Conservation (phyloP, 1,284 basidiomycete genomes). For the Vanrija sp. region DNA sequence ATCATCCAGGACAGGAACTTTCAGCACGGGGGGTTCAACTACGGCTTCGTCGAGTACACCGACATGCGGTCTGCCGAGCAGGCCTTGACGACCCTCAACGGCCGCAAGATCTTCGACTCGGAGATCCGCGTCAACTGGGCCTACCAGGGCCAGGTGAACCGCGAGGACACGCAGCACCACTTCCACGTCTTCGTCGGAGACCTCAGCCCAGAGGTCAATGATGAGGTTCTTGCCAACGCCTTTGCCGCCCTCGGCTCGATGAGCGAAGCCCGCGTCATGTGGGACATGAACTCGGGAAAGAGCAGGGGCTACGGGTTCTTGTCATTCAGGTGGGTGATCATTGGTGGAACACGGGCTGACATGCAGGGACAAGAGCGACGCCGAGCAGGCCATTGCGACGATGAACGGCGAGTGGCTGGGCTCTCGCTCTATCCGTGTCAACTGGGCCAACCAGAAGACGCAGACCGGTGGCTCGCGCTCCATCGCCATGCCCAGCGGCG, state of each 20-base stretch:
- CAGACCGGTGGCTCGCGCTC: constrained; percentile 58
- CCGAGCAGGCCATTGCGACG: constrained; percentile 93
- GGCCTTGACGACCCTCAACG: constrained; percentile 91
- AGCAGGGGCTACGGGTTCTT: constrained; percentile 61
- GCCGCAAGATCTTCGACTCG: constrained; percentile 95
- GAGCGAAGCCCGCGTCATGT: constrained; percentile 98
- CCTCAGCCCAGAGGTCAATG: constrained; percentile 94
- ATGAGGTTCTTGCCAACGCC: constrained; percentile 91
- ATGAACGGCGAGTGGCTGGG: constrained; percentile 99
- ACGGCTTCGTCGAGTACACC: constrained; percentile 96
- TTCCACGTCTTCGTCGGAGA: constrained; percentile 99
- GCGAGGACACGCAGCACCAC: constrained; percentile 88
- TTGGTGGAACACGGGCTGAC: constrained; percentile 45
- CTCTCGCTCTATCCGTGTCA: constrained; percentile 93
- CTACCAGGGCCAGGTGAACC: constrained; percentile 81
- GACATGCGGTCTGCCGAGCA: constrained; percentile 97
- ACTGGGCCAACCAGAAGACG: constrained; percentile 98
- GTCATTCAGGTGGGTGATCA: constrained; percentile 50
- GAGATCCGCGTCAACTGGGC: constrained; percentile 98
- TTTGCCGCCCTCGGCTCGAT: constrained; percentile 92
- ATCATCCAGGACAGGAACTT: constrained; percentile 98
- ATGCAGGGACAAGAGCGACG: constrained; percentile 93
- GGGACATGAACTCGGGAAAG: constrained; percentile 99
- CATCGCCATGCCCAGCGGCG: constrained; percentile 34
- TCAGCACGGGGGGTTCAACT: constrained; percentile 95